Conservation (phyloP, 1,139 yeast species). For the Nakaseomyces uthaithaninus region DNA sequence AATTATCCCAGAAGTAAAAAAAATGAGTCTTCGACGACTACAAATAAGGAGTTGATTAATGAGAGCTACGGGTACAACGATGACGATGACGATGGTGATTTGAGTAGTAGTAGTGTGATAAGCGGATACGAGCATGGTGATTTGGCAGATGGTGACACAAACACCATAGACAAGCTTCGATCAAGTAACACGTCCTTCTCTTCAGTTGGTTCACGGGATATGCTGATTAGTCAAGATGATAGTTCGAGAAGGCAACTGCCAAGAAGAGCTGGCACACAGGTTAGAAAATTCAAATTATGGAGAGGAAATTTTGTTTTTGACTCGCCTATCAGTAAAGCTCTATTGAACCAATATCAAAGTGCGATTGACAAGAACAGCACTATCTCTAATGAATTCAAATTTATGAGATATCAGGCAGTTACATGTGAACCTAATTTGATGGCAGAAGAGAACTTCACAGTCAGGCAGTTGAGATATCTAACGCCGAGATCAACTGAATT, state of each 20-base stretch:
- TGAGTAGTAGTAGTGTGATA: constrained; percentile 11
- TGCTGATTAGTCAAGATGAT: constrained; percentile 12
- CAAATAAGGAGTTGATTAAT: constrained; percentile 6
- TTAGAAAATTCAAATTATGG: constrained; percentile 31
- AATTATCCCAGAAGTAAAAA: not conserved
- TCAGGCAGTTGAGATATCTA: constrained; percentile 60
- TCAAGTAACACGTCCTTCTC: constrained; percentile 12
- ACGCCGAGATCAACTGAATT: constrained; percentile 79
- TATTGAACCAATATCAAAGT: constrained; percentile 41
- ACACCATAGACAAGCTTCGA: constrained; percentile 21
- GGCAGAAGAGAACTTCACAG: constrained; percentile 60
- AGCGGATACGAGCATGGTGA: constrained; percentile 21
- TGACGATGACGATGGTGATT: constrained; percentile 14
- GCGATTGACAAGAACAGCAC: constrained; percentile 35
- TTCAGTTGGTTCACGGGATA: constrained; percentile 17
- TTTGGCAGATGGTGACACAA: constrained; percentile 23
- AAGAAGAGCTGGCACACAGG: constrained; percentile 24
- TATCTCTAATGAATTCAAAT: constrained; percentile 65
- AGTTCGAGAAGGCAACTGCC: constrained; percentile 14
- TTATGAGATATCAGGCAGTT: constrained; percentile 78
- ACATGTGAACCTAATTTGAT: constrained; percentile 80
- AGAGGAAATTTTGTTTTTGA: constrained; percentile 60
- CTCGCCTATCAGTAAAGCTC: constrained; percentile 53
- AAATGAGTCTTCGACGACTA: not conserved
- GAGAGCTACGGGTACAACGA: constrained; percentile 6